These are phyloP conservation scores for Phytopythium mirpurense DNA, from an alignment of 352 stramenopile genomes.

Conservation along the genomic window DNA sequence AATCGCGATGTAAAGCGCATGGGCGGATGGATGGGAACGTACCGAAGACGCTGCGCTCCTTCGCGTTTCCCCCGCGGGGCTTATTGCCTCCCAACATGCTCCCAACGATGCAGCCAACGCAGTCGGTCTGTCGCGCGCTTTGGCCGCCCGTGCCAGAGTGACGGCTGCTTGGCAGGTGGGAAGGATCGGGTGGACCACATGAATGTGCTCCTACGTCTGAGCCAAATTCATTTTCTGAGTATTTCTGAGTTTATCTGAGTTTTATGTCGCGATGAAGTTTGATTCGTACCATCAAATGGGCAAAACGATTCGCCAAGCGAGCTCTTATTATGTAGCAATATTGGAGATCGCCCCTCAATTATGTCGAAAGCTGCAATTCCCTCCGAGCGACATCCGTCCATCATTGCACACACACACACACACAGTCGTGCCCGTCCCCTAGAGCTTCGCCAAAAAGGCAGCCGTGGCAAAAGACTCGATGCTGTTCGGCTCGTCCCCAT, in stretches of 20 bases:
- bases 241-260: too few relatives aligned
- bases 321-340: too few relatives aligned
- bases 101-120: not conserved
- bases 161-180: not conserved
- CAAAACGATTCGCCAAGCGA: too few relatives aligned
- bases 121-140: not conserved
- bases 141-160: not conserved
- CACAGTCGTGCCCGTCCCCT: too few relatives aligned
- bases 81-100: slow-evolving; percentile 37
- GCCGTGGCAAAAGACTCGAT: not conserved
- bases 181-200: not conserved
- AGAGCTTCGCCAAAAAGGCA: not conserved
- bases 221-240: too few relatives aligned
- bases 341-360: too few relatives aligned
- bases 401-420: too few relatives aligned
- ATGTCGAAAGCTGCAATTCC: too few relatives aligned
- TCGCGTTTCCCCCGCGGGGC: slow-evolving; percentile 54
- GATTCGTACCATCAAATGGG: too few relatives aligned
- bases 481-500: not conserved
- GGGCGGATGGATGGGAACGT: slow-evolving; percentile 12
- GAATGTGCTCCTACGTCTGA: not conserved
- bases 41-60: slow-evolving; percentile 87
- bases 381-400: too few relatives aligned
- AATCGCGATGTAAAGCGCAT: not conserved
- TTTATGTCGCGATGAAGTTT: too few relatives aligned